Percentiles rank a stretch among this genome's conserved stretches.
These are phyloP conservation scores for Hypoxylon sp. DNA, from an alignment of 2,329 filamentous ascomycete genomes.

Conservation along the genomic window DNA sequence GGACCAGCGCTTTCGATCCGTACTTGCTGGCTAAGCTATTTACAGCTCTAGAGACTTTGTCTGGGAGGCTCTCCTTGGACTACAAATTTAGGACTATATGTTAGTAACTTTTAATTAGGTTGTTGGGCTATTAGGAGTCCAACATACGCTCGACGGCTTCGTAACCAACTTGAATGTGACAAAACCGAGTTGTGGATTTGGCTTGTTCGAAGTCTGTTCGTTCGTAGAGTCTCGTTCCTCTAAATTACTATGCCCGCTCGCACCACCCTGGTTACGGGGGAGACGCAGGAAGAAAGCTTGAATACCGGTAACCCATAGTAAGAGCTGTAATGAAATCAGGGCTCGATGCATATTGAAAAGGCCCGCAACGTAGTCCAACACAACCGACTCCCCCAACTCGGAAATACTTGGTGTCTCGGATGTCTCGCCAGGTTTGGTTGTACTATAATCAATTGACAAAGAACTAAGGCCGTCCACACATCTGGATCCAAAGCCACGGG, in stretches of 20 bases:
- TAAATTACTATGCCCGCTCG: constrained; percentile 11
- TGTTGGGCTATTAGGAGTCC: constrained; percentile 4
- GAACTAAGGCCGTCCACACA: constrained; percentile 32
- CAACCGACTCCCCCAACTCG: constrained; percentile 36
- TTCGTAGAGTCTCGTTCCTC: constrained; percentile 17
- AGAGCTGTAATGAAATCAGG: constrained; percentile 61
- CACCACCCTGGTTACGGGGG: constrained; percentile 8
- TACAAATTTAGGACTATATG: constrained; percentile 41
- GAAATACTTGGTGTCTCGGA: constrained; percentile 17
- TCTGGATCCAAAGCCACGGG: constrained; percentile 25
- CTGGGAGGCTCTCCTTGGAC: constrained; percentile 54
- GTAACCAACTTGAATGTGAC: constrained; percentile 62
- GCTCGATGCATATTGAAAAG: constrained; percentile 51
- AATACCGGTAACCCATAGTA: constrained; percentile 63
- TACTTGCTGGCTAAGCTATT: constrained; percentile 61
- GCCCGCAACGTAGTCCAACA: constrained; percentile 19
- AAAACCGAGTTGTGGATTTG: constrained; percentile 45
- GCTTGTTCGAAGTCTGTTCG: constrained; percentile 15
- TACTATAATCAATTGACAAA: constrained; percentile 28
- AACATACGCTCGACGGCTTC: constrained; percentile 56
- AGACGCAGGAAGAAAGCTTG: constrained; percentile 64
- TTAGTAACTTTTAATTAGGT: constrained; percentile 36
- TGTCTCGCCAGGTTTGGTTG: constrained; percentile 20
- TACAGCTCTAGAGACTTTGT: constrained; percentile 59
- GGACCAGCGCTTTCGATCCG: constrained; percentile 47